These are phyloP conservation scores for Entomortierella chlamydospora DNA, from an alignment of 192 early-diverging fungal species.

Conservation along the genomic window DNA sequence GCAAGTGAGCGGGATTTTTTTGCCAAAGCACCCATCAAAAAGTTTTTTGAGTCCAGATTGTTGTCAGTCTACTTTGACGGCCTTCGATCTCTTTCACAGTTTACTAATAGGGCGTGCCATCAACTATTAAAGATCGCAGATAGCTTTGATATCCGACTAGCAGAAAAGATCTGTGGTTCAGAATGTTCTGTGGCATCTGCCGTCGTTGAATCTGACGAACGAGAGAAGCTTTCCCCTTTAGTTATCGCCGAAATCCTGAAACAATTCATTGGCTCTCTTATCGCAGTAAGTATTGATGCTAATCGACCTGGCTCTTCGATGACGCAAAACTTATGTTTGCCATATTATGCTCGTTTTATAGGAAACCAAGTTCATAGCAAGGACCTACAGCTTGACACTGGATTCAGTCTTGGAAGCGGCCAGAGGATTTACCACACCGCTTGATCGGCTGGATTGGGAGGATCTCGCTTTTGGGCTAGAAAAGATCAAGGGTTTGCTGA, in stretches of 20 bases:
- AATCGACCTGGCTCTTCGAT: no score
- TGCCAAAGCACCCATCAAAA: constrained; percentile 37
- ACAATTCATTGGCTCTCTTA: constrained; percentile 34
- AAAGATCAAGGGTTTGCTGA: constrained; percentile 18
- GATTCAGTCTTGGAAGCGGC: constrained; percentile 29
- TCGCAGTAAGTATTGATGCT: constrained; percentile 18
- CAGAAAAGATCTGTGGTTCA: constrained; percentile 4
- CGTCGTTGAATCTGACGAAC: not conserved
- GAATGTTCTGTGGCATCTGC: not conserved
- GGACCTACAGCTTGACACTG: constrained; percentile 16
- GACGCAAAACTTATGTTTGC: not conserved
- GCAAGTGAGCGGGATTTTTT: constrained; percentile 51
- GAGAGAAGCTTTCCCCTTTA: not conserved
- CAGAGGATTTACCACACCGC: constrained; percentile 31
- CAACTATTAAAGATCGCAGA: constrained; percentile 27
- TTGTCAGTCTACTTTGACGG: constrained; percentile 33
- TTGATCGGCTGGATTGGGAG: constrained; percentile 46
- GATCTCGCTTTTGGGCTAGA: constrained; percentile 30
- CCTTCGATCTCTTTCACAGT: constrained; percentile 23
- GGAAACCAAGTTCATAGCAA: constrained; percentile 32
- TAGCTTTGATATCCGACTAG: constrained; percentile 13
- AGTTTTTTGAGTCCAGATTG: constrained; percentile 45
- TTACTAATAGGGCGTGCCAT: constrained; percentile 24
- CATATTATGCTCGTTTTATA: not conserved
- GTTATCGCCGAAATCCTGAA: constrained; percentile 10